Evolutionary conservation across 2,329 filamentous ascomycete species (phyloP), one percentile per base, ranked within the genome.

Genomic region (Cryoendolithus antarcticus): DNA sequence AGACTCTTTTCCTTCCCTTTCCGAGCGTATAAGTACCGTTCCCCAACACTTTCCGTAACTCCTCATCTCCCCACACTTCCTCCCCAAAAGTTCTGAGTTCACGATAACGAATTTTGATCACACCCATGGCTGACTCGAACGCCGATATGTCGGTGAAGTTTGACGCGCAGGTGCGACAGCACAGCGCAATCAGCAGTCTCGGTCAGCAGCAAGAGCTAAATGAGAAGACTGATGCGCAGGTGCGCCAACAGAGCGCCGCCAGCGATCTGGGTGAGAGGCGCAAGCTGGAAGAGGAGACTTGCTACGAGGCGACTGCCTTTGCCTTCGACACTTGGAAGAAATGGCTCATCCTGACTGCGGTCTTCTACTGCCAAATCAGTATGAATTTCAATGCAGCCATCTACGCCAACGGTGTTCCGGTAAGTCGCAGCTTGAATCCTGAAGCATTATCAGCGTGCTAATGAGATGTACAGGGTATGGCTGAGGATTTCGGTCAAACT

Each of bases 331-430:
- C 52, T 4, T 61, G 56, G 59, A 65, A 65, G 43, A 71, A 70
- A 50, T 67, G 63, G 68, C 55, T 54, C 44, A 64, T 68, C 32
- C 56, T 72, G 13, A 51, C 51, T 9, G 58, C 65, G 37, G 64
- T 71, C 40, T 69, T 69, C 45, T 48, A 61, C 27, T 63, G 70
- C 3, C 66, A 71, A 42, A 63, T 66, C 9, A 66, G 62, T 10
- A 71, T 71, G 61, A 71, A 71, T 47, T 62, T 67, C 44, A 71
- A 71, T 47, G 63, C 67, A 0, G 64, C 62, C 4, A 57, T 70
- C 37, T 71, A 66, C 42, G 60, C 66, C 8, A 69, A 67, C 40
- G 66, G 56, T 3, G 60, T 69, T 9, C 44, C 40, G 5, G 15
- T 19, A 19, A 19, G 15, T 19, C 15, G 15, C 15, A 5, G 5